Conservation (phyloP, 2,329 filamentous ascomycete genomes). For the Colletotrichum sp. region DNA sequence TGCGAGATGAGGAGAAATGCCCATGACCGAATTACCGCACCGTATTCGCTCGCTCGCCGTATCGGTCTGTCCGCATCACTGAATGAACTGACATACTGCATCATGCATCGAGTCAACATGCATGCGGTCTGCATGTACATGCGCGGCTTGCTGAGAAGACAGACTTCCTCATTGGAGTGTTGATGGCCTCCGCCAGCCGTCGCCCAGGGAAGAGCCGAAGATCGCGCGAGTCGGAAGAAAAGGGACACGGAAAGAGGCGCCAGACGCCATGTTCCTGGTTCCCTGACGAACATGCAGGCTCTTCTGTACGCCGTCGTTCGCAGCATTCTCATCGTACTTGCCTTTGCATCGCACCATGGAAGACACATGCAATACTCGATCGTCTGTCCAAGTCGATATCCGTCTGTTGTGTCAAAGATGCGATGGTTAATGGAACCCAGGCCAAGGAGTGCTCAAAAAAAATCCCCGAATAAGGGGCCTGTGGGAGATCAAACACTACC, state of each 20-base stretch:
- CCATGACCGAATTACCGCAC: not conserved
- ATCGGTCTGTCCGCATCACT: slow-evolving; percentile 8
- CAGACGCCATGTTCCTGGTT: slow-evolving; percentile 5
- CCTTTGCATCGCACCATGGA: not conserved
- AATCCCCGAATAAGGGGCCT: not conserved
- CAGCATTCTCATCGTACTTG: not conserved
- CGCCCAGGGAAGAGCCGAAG: slow-evolving; percentile 1
- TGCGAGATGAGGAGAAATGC: slow-evolving; percentile 10
- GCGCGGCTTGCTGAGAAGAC: not conserved
- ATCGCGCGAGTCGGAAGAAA: slow-evolving; percentile 22
- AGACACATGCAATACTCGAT: not conserved
- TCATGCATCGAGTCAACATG: slow-evolving; percentile 20
- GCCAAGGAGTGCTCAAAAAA: not conserved
- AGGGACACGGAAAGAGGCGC: not conserved
- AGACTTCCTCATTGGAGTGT: slow-evolving; percentile 9
- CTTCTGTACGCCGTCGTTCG: slow-evolving; percentile 1
- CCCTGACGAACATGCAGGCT: not conserved
- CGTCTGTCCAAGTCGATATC: not conserved
- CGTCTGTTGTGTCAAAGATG: not conserved
- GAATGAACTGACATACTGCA: slow-evolving; percentile 10
- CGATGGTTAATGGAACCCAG: not conserved
- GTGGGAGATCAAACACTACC: slow-evolving; percentile 19
- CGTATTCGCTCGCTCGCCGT: slow-evolving; percentile 9
- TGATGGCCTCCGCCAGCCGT: not conserved
- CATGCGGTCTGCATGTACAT: slow-evolving; percentile 16